A percentile compares a stretch with the other conserved stretches of the same genome.
These are phyloP conservation scores for Pichia sp. DNA, from an alignment of 1,139 yeast genomes.

Conservation along the genomic window DNA sequence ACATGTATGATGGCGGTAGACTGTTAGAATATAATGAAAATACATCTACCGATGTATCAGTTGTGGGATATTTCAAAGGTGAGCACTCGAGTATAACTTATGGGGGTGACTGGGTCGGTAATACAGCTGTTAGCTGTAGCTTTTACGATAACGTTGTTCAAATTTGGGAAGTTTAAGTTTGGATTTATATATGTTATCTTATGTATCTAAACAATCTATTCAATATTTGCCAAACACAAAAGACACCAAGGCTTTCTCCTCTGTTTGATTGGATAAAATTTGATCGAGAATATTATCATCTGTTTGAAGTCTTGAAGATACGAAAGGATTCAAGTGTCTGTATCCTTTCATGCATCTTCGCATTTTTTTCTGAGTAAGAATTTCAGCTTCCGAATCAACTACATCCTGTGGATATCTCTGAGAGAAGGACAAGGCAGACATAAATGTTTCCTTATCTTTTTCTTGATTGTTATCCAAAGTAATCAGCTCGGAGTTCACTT, in stretches of 20 bases:
- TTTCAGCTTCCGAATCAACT: conserved; percentile 17
- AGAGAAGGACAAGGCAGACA: conserved; percentile 35
- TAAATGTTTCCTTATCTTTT: conserved; percentile 18
- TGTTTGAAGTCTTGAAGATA: conserved; percentile 8
- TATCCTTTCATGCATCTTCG: conserved; percentile 52
- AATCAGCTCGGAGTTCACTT: background rate
- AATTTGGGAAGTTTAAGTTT: conserved; percentile 41
- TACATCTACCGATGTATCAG: conserved; percentile 34
- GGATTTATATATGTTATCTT: background rate
- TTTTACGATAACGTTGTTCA: conserved; percentile 83
- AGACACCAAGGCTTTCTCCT: conserved; percentile 18
- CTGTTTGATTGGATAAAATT: conserved; percentile 18
- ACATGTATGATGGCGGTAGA: conserved; percentile 95
- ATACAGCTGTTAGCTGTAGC: conserved; percentile 67
- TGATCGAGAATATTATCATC: conserved; percentile 25
- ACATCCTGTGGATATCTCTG: conserved; percentile 19
- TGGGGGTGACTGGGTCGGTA: conserved; percentile 80
- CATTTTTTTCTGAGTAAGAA: conserved; percentile 20
- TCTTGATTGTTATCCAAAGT: conserved; percentile 18
- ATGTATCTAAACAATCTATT: too few relatives aligned
- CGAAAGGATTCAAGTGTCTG: conserved; percentile 49
- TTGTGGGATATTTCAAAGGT: conserved; percentile 47
- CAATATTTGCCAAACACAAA: conserved; percentile 22
- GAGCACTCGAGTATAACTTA: conserved; percentile 91
- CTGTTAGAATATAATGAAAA: conserved; percentile 36